A percentile compares a stretch with the other conserved stretches of the same genome.
phyloP scores from a whole-genome alignment of 139 green algal species.

The Ostreobium quekettii region DNA sequence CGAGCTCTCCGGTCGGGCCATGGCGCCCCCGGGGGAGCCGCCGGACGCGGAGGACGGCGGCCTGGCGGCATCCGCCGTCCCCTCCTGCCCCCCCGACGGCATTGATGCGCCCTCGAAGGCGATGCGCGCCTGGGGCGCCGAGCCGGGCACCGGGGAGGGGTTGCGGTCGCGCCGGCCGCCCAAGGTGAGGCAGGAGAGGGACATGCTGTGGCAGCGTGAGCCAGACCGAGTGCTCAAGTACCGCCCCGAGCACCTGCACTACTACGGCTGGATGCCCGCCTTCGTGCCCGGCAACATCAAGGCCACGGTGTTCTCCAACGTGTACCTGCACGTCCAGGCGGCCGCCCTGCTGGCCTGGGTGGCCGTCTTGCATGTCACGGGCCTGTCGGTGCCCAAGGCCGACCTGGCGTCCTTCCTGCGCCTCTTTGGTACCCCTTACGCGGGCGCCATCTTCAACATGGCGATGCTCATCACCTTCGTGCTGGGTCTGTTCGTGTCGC shows the following conservation, averaged over 20 bases:
- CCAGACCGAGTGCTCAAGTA: constrained; percentile 26
- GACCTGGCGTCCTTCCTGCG: constrained; percentile 17
- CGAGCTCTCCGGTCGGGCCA: too few species aligned
- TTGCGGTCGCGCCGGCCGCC: too few species aligned
- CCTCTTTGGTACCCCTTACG: constrained; percentile 15
- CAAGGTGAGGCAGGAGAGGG: too few species aligned
- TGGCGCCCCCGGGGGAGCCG: too few species aligned
- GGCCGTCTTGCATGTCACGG: constrained; percentile 20
- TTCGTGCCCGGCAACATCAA: constrained; percentile 21
- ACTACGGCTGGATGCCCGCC: constrained; percentile 29
- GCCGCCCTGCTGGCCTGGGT: constrained; percentile 14
- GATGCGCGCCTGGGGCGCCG: too few species aligned
- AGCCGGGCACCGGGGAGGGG: too few species aligned
- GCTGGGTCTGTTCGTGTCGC: constrained; percentile 27
- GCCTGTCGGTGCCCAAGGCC: neutral
- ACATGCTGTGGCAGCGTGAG: too few species aligned
- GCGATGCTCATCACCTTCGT: constrained; percentile 23
- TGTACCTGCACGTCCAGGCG: constrained; percentile 21
- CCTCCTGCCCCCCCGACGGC: too few species aligned
- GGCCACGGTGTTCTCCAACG: constrained; percentile 23
- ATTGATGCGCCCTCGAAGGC: too few species aligned
- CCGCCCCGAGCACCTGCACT: constrained; percentile 19
- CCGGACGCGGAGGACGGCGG: too few species aligned
- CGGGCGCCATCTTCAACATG: constrained; percentile 24
- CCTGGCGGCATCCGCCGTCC: too few species aligned